A percentile compares a stretch with the other conserved stretches of the same genome.
These are phyloP conservation scores for Dactylellina leptospora DNA, from an alignment of 2,329 filamentous ascomycete genomes.

Conservation along the genomic window DNA sequence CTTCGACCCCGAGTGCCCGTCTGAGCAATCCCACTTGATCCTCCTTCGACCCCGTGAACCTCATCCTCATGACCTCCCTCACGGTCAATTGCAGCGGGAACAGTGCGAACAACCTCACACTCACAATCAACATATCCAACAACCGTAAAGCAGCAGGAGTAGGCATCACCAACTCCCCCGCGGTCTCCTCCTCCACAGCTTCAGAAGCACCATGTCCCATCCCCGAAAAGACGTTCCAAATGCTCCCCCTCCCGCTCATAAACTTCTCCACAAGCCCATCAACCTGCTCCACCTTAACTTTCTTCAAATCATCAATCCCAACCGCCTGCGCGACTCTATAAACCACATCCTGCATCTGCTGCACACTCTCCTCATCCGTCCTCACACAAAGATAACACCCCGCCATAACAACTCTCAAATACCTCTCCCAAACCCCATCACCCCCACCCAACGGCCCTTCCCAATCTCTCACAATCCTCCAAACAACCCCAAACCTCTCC, in stretches of 20 bases:
- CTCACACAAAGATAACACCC: conserved; percentile 55
- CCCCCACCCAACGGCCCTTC: conserved; percentile 40
- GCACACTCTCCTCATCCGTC: conserved; percentile 48
- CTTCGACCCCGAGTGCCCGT: conserved; percentile 16
- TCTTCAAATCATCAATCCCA: conserved; percentile 4
- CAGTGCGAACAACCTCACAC: conserved; percentile 27
- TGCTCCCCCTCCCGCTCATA: conserved; percentile 15
- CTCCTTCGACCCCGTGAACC: conserved; percentile 30
- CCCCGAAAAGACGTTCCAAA: conserved; percentile 18
- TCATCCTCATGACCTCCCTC: conserved; percentile 49
- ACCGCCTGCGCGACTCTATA: conserved; percentile 14
- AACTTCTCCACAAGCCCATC: conserved; percentile 32
- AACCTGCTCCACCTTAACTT: conserved; percentile 2
- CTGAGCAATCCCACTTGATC: conserved; percentile 39
- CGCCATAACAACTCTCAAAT: conserved; percentile 52
- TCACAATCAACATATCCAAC: conserved; percentile 24
- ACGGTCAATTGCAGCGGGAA: conserved; percentile 39
- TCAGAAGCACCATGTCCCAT: neutral
- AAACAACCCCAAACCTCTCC: conserved; percentile 53
- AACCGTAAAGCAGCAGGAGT: conserved; percentile 16
- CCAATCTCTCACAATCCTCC: conserved; percentile 56
- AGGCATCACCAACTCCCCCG: conserved; percentile 26
- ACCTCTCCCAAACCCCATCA: conserved; percentile 44
- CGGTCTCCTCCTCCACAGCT: conserved; percentile 15
- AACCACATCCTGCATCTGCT: conserved; percentile 39